Percentiles rank a stretch among this genome's conserved stretches.
phyloP scores from a whole-genome alignment of 192 early-diverging fungal species.

The Diversispora epigaea region DNA sequence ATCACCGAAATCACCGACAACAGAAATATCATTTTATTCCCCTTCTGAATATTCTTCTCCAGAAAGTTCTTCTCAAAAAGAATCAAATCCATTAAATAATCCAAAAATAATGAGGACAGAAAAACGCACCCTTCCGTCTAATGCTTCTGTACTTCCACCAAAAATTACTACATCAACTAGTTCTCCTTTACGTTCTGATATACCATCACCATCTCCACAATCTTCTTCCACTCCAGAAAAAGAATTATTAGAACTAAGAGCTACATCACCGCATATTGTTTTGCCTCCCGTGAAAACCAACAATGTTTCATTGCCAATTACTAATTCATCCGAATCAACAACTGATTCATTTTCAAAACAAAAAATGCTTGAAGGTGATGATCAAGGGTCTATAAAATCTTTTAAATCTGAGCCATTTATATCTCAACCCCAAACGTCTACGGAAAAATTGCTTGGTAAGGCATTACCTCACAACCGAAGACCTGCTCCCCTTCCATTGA shows the following conservation, averaged over 20 bases:
- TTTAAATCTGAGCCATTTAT: background rate
- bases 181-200: background rate
- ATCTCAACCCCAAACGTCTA: background rate
- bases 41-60: background rate
- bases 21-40: background rate
- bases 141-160: background rate
- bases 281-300: background rate
- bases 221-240: background rate
- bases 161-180: slow-evolving; percentile 1
- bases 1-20: background rate
- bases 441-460: slow-evolving; percentile 22
- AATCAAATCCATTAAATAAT: too few relatives aligned
- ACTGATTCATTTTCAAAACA: background rate
- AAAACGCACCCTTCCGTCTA: background rate
- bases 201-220: background rate
- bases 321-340: background rate
- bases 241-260: background rate
- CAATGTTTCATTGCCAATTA: background rate
- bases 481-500: slow-evolving; percentile 24
- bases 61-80: background rate
- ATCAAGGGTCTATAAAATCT: slow-evolving; percentile 15
- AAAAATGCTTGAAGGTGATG: background rate
- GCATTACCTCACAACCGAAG: slow-evolving; percentile 1
- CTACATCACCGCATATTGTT: slow-evolving; percentile 10
- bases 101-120: too few relatives aligned